Evolutionary conservation across 805 yeast genomes (phyloP).

Genomic region (Suhomyces sp.): DNA sequence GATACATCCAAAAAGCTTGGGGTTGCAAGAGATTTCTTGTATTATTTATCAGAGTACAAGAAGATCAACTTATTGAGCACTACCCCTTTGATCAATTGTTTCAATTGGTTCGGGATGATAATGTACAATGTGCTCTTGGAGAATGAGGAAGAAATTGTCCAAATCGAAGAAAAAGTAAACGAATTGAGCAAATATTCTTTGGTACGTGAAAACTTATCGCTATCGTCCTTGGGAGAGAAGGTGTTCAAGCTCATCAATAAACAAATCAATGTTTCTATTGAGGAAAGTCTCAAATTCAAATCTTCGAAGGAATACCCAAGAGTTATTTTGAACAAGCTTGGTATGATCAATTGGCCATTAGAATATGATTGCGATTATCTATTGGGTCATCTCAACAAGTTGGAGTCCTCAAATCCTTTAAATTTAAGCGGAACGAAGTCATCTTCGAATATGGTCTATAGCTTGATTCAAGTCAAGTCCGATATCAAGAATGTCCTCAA

Average conservation of each 20-base stretch:
- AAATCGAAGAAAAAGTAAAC: background rate
- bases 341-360: no score
- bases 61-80: constrained; percentile 32
- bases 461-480: no score
- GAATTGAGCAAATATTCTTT: background rate
- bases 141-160: constrained; percentile 5
- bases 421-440: no score
- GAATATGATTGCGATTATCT: no score
- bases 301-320: background rate
- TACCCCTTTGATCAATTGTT: constrained; percentile 21
- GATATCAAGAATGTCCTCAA: background rate
- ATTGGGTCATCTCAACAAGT: no score
- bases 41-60: constrained; percentile 51
- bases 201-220: constrained; percentile 1
- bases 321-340: no score
- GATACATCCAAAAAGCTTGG: constrained; percentile 49
- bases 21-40: constrained; percentile 56
- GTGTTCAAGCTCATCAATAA: no score
- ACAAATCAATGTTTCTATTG: no score
- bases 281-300: background rate
- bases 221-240: background rate
- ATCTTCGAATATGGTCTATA: no score
- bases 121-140: constrained; percentile 6
- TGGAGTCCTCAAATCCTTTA: background rate
- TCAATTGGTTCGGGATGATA: constrained; percentile 13